phyloP scores from a whole-genome alignment of 2,329 filamentous ascomycete genomes.

The Nannizziopsis arthrosporioides region DNA sequence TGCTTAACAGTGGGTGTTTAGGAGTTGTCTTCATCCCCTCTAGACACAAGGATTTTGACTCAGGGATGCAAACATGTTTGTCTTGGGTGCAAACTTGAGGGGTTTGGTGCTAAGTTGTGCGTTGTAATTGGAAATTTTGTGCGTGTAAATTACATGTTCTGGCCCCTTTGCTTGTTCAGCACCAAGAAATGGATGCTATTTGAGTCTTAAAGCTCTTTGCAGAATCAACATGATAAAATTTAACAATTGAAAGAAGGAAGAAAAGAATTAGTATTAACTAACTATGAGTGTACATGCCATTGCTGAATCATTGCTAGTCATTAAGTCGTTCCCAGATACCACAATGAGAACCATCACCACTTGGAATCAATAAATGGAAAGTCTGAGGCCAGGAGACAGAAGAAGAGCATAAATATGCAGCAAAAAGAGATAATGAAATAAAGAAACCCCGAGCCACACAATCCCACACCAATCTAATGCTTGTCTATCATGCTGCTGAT shows the following conservation, averaged over 20 bases:
- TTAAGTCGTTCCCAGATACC: slow-evolving; percentile 4
- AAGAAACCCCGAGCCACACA: slow-evolving; percentile 7
- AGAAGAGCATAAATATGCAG: background rate
- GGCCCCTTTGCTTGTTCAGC: too few species aligned
- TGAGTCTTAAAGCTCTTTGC: too few species aligned
- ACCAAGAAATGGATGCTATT: too few species aligned
- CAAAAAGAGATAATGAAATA: background rate
- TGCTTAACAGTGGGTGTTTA: too few species aligned
- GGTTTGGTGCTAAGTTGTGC: background rate
- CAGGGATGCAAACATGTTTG: slow-evolving; percentile 6
- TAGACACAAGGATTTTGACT: background rate
- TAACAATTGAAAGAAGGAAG: background rate
- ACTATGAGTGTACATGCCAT: background rate
- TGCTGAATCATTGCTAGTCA: slow-evolving; percentile 7
- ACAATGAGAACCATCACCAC: background rate
- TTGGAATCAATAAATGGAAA: slow-evolving; percentile 1
- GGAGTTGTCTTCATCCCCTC: too few species aligned
- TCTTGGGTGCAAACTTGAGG: slow-evolving; percentile 9
- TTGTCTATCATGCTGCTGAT: slow-evolving; percentile 13
- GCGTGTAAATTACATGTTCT: slow-evolving; percentile 2
- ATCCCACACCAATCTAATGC: slow-evolving; percentile 13
- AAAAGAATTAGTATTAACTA: slow-evolving; percentile 6
- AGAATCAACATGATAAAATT: background rate
- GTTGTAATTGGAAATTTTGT: slow-evolving; percentile 5
- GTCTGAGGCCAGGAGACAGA: background rate